These are phyloP conservation scores for Durio zibethinus DNA, from an alignment of 345 rosid genomes.

Conservation along the genomic window DNA sequence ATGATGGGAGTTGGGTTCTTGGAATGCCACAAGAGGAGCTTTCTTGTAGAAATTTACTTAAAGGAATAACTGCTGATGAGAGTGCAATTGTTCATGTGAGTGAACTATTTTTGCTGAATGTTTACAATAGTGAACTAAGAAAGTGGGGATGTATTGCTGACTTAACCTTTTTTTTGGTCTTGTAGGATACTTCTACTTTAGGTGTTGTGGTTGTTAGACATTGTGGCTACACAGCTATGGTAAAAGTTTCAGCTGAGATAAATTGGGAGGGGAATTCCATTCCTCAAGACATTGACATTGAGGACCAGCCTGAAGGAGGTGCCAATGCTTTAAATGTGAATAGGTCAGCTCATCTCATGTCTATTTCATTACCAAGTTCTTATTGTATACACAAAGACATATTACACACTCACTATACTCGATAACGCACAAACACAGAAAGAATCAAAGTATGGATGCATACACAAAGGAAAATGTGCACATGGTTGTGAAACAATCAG, in stretches of 20 bases:
- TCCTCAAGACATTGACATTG: constrained; percentile 64
- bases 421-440: neutral
- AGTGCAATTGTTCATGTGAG: constrained; percentile 92
- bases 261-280: constrained; percentile 46
- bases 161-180: neutral
- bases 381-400: neutral
- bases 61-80: constrained; percentile 96
- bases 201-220: constrained; percentile 89
- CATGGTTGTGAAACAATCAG: neutral
- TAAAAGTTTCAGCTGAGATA: constrained; percentile 58
- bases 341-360: constrained; percentile 44
- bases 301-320: constrained; percentile 94
- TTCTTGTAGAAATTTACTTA: constrained; percentile 70
- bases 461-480: neutral
- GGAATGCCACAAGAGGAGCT: constrained; percentile 62
- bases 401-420: neutral
- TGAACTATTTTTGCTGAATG: constrained; percentile 22
- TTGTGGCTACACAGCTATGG: constrained; percentile 78
- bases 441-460: neutral
- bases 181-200: constrained; percentile 84
- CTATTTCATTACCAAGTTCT: constrained; percentile 6
- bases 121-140: constrained; percentile 18
- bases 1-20: constrained; percentile 62
- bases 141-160: constrained; percentile 9
- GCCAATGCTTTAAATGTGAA: constrained; percentile 84